Percentiles rank a stretch among this genome's conserved stretches.
These are phyloP conservation scores for Leucocoprinus leucothites DNA, from an alignment of 768 basidiomycete species.

Conservation along the genomic window DNA sequence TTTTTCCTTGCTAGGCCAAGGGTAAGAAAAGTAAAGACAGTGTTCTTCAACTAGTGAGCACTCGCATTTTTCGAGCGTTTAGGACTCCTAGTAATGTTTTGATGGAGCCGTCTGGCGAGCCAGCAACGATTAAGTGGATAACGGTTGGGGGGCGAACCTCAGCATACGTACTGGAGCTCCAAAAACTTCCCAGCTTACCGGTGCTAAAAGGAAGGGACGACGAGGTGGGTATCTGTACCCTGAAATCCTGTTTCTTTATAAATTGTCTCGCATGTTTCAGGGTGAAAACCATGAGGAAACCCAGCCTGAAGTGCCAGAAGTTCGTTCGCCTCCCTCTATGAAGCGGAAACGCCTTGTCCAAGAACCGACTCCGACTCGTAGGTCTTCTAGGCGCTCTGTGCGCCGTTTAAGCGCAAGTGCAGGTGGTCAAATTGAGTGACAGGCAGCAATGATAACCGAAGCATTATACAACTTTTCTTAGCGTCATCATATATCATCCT, in stretches of 20 bases:
- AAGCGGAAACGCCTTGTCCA: not conserved
- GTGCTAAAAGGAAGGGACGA: not conserved
- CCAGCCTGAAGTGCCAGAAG: not conserved
- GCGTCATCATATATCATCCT: not conserved
- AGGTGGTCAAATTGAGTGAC: not conserved
- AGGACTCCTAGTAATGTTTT: not conserved
- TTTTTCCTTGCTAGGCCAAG: slow-evolving; percentile 58
- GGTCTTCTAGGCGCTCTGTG: not conserved
- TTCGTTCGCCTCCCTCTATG: not conserved
- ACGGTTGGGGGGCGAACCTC: slow-evolving; percentile 79
- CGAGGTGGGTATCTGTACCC: not conserved
- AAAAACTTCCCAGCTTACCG: slow-evolving; percentile 27
- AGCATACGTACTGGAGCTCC: slow-evolving; percentile 65
- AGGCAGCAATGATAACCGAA: not conserved
- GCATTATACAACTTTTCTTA: not conserved
- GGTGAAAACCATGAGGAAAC: not conserved
- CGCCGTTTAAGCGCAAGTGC: not conserved
- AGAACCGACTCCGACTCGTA: not conserved
- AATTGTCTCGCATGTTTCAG: not conserved
- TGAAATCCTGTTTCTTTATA: too few species aligned
- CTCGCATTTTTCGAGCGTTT: not conserved
- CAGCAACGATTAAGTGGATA: slow-evolving; percentile 72
- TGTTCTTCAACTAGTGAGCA: not conserved
- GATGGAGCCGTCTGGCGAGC: slow-evolving; percentile 58
- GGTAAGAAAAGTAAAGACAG: slow-evolving; percentile 29